Evolutionary conservation across 371 early-diverging fungal species (phyloP), one percentile per base, ranked within the genome.

Genomic region (Batkoa obscura): DNA sequence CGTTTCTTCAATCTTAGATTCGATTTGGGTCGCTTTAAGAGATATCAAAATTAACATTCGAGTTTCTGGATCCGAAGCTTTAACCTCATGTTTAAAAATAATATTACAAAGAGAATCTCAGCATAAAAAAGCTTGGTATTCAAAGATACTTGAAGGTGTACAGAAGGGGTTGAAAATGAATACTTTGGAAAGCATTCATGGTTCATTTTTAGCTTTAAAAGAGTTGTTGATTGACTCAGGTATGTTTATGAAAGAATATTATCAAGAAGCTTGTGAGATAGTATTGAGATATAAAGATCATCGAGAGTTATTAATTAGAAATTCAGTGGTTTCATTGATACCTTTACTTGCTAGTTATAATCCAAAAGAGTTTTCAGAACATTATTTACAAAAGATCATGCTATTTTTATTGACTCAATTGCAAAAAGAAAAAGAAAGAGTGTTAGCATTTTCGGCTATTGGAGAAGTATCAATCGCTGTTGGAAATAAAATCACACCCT

Each of bases 381-480:
- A 72, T 13, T 81, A 88, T 63, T 69, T 97, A 33, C 73, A 77
- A 10, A 71, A 71, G 38, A 78, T 75, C 50, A 87, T 92, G 84
- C 65, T 65, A 2, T 83, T 83, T 64, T 72, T 97, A 10, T 64
- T 94, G 33, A 66, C 62, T 5, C 79, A 84, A 58, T 64, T 93
- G 23, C 79, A 77, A 58, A 83, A 80, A 58, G 91, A 88, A 34
- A 73, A 74, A 50, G 94, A 90, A 45, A 78, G 84, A 36, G 70
- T 75, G 2, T 33, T 67, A 67, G 92, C 90, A 0, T 90, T 92
- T 60, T 65, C 75, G 42, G 84, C 93, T 9, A 80, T 94, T 53
- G 94, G 93, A 2, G 76, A 84, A 43, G 78, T 97, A 4, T 83
- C 93, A 0, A 71, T 86, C 56, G 83, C 81, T 12, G 88, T 91